A percentile compares a stretch with the other conserved stretches of the same genome.
phyloP scores from a whole-genome alignment of 2,329 filamentous ascomycete genomes.

The Hortaea werneckii region DNA sequence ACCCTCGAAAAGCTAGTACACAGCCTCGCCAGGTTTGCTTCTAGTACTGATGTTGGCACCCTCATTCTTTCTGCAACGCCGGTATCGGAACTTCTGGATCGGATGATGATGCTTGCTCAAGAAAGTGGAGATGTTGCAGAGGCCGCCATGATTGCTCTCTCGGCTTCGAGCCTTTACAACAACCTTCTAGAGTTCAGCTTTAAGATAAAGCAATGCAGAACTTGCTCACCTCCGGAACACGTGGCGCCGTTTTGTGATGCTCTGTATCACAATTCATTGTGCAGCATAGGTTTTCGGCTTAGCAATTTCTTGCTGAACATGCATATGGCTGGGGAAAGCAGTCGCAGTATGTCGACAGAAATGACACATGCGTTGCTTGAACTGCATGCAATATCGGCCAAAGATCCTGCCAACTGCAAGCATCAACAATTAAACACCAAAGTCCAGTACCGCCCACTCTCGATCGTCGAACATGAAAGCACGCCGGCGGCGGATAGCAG shows the following conservation, averaged over 20 bases:
- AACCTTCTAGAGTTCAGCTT: neutral
- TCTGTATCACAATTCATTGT: neutral
- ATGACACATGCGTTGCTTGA: constrained; percentile 3
- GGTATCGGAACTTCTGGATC: neutral
- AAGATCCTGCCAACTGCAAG: neutral
- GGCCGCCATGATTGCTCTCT: neutral
- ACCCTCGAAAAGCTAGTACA: neutral
- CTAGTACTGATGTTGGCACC: neutral
- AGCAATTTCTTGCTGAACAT: constrained; percentile 4
- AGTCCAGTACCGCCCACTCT: neutral
- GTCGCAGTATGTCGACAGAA: neutral
- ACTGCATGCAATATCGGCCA: constrained; percentile 4
- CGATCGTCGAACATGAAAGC: constrained; percentile 4
- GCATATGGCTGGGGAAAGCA: neutral
- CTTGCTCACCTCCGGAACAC: neutral
- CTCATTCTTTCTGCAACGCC: neutral
- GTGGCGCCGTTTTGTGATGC: neutral
- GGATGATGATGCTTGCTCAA: neutral
- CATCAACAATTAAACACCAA: neutral
- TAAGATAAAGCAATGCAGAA: neutral
- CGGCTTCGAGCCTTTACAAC: neutral
- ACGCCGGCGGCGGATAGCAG: constrained; percentile 3
- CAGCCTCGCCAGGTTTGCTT: neutral
- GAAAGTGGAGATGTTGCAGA: constrained; percentile 2
- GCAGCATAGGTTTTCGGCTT: constrained; percentile 2